Conservation (phyloP, 108 stramenopile genomes). For the Cyclostephanos invisitatus region DNA sequence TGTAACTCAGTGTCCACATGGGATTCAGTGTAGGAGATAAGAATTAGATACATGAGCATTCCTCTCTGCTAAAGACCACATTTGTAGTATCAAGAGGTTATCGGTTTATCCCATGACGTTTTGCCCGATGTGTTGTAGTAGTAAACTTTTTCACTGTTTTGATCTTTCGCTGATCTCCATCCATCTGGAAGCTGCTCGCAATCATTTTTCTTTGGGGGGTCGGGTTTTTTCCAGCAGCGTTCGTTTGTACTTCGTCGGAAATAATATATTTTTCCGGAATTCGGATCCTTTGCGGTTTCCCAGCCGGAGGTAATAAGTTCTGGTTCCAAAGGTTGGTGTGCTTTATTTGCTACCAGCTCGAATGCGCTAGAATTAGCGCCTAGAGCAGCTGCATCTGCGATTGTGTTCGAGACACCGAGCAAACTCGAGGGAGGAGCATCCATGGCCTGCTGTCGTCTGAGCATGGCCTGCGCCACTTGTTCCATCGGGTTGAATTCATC, state of each 20-base stretch:
- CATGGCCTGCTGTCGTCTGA: slow-evolving; percentile 54
- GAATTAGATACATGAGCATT: not conserved
- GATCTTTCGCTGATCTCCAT: slow-evolving; percentile 70
- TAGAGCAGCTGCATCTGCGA: slow-evolving; percentile 40
- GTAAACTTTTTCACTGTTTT: slow-evolving; percentile 60
- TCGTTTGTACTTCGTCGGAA: slow-evolving; percentile 64
- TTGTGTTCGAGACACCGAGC: slow-evolving; percentile 15
- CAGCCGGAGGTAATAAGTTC: slow-evolving; percentile 38
- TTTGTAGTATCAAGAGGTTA: not conserved
- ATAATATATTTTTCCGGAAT: slow-evolving; percentile 72
- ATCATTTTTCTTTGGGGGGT: not conserved
- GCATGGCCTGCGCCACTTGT: slow-evolving; percentile 65
- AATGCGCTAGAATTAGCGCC: slow-evolving; percentile 26
- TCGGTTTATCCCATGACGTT: slow-evolving; percentile 70
- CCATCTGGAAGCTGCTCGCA: slow-evolving; percentile 56
- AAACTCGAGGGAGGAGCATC: slow-evolving; percentile 34
- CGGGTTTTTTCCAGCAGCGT: slow-evolving; percentile 64
- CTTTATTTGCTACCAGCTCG: not conserved
- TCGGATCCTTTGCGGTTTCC: slow-evolving; percentile 65
- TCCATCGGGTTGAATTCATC: slow-evolving; percentile 77
- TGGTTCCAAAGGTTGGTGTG: slow-evolving; percentile 19
- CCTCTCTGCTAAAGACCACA: no score
- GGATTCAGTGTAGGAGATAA: not conserved
- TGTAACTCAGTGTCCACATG: not conserved
- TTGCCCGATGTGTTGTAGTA: slow-evolving; percentile 69